A percentile compares a stretch with the other conserved stretches of the same genome.
phyloP scores from a whole-genome alignment of 2,329 filamentous ascomycete species.

The Ophiostoma ulmi region DNA sequence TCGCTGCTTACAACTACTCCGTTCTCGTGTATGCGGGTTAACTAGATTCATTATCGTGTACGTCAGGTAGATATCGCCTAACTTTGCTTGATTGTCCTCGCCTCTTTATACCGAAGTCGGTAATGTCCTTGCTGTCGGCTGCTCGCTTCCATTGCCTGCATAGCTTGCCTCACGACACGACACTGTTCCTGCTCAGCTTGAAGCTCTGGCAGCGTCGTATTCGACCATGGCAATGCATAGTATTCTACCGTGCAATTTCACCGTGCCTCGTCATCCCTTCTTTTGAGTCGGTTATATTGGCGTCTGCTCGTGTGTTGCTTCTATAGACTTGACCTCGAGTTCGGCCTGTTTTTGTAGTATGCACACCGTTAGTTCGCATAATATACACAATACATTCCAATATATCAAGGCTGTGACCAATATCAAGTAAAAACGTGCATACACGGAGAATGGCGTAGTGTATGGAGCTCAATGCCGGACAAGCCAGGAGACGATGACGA shows the following conservation, averaged over 20 bases:
- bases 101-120: too few relatives aligned
- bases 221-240: background rate
- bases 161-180: background rate
- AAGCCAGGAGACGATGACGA: slow-evolving; percentile 4
- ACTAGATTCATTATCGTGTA: background rate
- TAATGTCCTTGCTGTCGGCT: background rate
- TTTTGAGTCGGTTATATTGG: background rate
- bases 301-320: background rate
- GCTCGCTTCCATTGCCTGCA: background rate
- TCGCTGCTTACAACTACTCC: background rate
- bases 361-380: background rate
- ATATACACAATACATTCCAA: background rate
- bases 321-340: too few relatives aligned
- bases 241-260: background rate
- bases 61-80: too few relatives aligned
- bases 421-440: background rate
- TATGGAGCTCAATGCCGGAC: background rate
- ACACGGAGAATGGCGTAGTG: background rate
- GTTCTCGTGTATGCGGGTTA: too few relatives aligned
- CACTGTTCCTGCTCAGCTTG: background rate
- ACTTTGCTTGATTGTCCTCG: background rate
- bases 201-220: background rate
- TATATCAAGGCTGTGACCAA: slow-evolving; percentile 1
- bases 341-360: background rate
- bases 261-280: background rate